A percentile compares a stretch with the other conserved stretches of the same genome.
These are phyloP conservation scores for Petunia secreta DNA, from an alignment of 257 asterid species.

Conservation along the genomic window DNA sequence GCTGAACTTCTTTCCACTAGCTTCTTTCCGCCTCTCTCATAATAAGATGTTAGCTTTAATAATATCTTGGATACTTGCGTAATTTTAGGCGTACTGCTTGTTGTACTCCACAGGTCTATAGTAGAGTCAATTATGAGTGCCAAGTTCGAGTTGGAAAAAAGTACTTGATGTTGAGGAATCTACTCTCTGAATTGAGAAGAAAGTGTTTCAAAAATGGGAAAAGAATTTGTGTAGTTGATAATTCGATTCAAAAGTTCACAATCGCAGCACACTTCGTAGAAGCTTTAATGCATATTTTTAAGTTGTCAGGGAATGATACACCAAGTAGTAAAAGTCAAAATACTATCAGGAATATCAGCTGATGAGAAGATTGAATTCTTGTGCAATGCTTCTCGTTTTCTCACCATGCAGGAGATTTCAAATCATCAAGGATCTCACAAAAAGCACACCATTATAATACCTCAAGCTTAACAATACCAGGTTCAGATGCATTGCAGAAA, in stretches of 20 bases:
- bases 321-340: neutral
- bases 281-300: neutral
- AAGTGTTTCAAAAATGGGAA: neutral
- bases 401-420: neutral
- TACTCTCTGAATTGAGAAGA: too few relatives aligned
- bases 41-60: neutral
- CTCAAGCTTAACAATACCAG: neutral
- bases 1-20: too few relatives aligned
- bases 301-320: neutral
- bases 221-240: neutral
- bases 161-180: too few relatives aligned
- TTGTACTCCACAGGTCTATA: neutral
- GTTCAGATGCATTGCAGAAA: neutral
- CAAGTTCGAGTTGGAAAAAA: too few relatives aligned
- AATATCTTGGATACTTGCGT: neutral
- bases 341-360: too few relatives aligned
- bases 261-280: neutral
- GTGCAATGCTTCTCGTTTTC: neutral
- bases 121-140: neutral
- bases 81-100: neutral
- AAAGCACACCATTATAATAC: slow-evolving; percentile 17
- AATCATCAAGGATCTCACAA: neutral
- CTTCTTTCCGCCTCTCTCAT: too few relatives aligned
- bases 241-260: neutral
- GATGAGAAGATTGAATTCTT: neutral